phyloP scores from a whole-genome alignment of 2,329 filamentous ascomycete genomes.

The Stagonosporopsis cucurbitacearum region DNA sequence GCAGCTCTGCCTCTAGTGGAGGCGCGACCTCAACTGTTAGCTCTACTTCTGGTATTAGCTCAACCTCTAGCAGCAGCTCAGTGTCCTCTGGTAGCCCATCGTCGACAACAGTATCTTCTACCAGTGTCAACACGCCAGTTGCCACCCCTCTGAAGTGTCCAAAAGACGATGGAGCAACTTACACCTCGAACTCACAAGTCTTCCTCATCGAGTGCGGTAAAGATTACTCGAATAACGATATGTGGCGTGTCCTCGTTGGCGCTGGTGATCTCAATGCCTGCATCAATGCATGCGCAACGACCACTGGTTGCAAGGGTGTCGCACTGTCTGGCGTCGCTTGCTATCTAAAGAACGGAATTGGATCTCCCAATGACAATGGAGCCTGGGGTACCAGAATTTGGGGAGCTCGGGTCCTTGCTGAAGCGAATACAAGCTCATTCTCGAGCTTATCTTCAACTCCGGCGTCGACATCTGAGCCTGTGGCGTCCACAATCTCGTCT shows the following conservation, averaged over 20 bases:
- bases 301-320: slow-evolving; percentile 1
- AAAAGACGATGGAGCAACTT: slow-evolving; percentile 1
- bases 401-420: slow-evolving; percentile 2
- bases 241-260: neutral
- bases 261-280: slow-evolving; percentile 2
- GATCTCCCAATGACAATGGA: slow-evolving; percentile 1
- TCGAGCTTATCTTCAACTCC: neutral
- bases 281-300: slow-evolving; percentile 8
- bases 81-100: neutral
- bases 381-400: neutral
- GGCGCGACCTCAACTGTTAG: neutral
- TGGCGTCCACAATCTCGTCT: neutral
- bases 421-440: neutral
- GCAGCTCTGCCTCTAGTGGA: neutral
- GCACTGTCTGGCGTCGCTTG: slow-evolving; percentile 10
- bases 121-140: neutral
- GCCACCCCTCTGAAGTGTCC: slow-evolving; percentile 7
- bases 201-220: slow-evolving; percentile 11
- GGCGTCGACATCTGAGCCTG: neutral
- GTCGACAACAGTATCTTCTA: neutral
- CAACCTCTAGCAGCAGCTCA: neutral
- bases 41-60: neutral
- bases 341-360: slow-evolving; percentile 10
- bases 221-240: slow-evolving; percentile 9
- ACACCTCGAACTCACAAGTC: slow-evolving; percentile 1